phyloP scores from a whole-genome alignment of 768 basidiomycete species.

The Pilatotrama ljubarskyi region DNA sequence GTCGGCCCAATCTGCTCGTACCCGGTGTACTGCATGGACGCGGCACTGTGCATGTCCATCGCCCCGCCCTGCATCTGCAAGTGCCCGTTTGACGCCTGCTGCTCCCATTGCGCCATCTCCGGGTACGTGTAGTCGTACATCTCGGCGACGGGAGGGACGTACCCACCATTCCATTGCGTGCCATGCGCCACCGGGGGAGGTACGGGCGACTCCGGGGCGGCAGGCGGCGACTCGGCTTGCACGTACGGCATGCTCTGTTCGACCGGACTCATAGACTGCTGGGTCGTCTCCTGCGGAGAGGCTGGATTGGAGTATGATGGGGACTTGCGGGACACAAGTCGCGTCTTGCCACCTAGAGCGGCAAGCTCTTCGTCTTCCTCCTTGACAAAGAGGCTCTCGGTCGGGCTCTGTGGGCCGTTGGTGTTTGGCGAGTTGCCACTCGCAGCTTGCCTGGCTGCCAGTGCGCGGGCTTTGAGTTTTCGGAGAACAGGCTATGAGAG shows the following conservation, averaged over 20 bases:
- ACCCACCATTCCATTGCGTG: conserved; percentile 4
- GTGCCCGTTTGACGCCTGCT: background rate
- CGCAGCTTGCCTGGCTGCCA: conserved; percentile 21
- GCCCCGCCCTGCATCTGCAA: conserved; percentile 5
- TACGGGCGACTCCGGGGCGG: background rate
- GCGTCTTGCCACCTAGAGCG: conserved; percentile 62
- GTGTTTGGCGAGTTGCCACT: background rate
- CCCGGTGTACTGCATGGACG: conserved; percentile 14
- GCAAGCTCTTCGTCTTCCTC: conserved; percentile 62
- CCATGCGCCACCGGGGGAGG: background rate
- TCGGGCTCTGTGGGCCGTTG: conserved; percentile 35
- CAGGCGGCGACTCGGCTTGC: background rate
- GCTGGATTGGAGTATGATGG: conserved; percentile 41
- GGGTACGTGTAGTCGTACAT: conserved; percentile 19
- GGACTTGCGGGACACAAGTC: conserved; percentile 54
- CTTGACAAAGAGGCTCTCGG: conserved; percentile 42
- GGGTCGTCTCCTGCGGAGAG: conserved; percentile 17
- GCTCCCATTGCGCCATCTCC: conserved; percentile 12
- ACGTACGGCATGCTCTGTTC: conserved; percentile 5
- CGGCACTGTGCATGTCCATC: conserved; percentile 18
- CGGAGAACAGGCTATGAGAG: conserved; percentile 55
- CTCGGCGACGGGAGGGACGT: background rate
- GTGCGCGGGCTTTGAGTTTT: conserved; percentile 54
- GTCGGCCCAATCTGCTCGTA: conserved; percentile 8
- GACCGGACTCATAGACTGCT: conserved; percentile 14